Percentiles rank a stretch among this genome's conserved stretches.
phyloP scores from a whole-genome alignment of 805 yeast genomes.

The Sporopachydermia lactativora region DNA sequence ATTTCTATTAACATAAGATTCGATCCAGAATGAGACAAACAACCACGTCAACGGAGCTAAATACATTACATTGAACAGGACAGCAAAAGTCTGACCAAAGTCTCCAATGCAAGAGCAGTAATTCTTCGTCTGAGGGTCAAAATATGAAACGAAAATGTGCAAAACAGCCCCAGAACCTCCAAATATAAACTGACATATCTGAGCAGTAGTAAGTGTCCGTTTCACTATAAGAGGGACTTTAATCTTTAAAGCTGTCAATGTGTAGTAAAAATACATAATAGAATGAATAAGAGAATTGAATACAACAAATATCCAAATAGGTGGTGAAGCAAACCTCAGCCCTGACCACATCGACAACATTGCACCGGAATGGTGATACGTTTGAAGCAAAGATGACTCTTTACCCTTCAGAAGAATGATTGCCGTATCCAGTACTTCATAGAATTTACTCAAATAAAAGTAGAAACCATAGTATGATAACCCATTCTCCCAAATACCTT shows the following conservation, averaged over 20 bases:
- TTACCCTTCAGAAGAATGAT: constrained; percentile 55
- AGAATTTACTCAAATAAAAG: constrained; percentile 57
- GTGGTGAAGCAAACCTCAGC: constrained; percentile 52
- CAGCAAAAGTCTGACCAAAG: constrained; percentile 48
- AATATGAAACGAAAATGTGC: constrained; percentile 47
- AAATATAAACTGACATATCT: constrained; percentile 51
- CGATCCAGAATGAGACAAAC: constrained; percentile 52
- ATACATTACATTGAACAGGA: constrained; percentile 47
- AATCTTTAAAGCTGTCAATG: constrained; percentile 43
- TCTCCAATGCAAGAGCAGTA: constrained; percentile 38
- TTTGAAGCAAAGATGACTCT: constrained; percentile 51
- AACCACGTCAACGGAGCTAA: constrained; percentile 54
- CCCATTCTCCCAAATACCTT: constrained; percentile 44
- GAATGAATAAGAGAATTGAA: constrained; percentile 71
- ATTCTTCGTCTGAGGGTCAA: constrained; percentile 29
- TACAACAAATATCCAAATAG: constrained; percentile 69
- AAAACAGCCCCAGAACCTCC: constrained; percentile 58
- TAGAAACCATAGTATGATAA: constrained; percentile 46
- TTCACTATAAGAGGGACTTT: constrained; percentile 43
- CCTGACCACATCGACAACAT: constrained; percentile 78
- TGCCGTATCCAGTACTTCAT: constrained; percentile 56
- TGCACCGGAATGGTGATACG: constrained; percentile 71
- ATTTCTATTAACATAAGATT: constrained; percentile 29
- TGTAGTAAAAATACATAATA: constrained; percentile 59
- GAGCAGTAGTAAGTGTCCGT: constrained; percentile 47